phyloP scores from a whole-genome alignment of 495 filamentous ascomycete genomes.

The Annulohypoxylon bovei region DNA sequence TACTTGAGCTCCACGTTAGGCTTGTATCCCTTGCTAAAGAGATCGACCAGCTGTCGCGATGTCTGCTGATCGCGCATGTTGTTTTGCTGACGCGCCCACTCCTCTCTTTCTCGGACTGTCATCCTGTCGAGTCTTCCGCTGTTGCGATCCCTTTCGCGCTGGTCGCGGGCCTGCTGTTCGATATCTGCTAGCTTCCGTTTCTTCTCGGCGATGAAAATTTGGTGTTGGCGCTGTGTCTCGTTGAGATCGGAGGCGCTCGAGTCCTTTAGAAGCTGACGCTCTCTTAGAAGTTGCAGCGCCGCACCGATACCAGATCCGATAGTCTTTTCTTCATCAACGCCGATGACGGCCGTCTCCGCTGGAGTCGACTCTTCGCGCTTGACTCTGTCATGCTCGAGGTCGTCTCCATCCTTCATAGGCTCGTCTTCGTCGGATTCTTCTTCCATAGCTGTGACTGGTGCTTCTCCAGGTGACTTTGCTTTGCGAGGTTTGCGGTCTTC shows the following conservation, averaged over 20 bases:
- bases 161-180: slow-evolving; percentile 78
- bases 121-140: slow-evolving; percentile 85
- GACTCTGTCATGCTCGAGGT: slow-evolving; percentile 65
- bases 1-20: slow-evolving; percentile 91
- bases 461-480: slow-evolving; percentile 48
- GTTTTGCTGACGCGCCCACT: slow-evolving; percentile 87
- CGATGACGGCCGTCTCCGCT: slow-evolving; percentile 71
- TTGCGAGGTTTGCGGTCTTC: slow-evolving; percentile 67
- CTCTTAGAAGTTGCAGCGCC: slow-evolving; percentile 80
- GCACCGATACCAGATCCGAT: slow-evolving; percentile 81
- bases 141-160: slow-evolving; percentile 86
- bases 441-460: slow-evolving; percentile 58
- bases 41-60: slow-evolving; percentile 78
- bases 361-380: slow-evolving; percentile 60
- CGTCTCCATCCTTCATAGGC: slow-evolving; percentile 51
- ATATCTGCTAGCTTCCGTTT: slow-evolving; percentile 74
- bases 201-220: slow-evolving; percentile 86
- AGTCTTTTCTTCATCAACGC: slow-evolving; percentile 84
- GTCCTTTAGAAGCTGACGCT: slow-evolving; percentile 80
- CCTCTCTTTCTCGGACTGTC: slow-evolving; percentile 90
- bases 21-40: slow-evolving; percentile 88
- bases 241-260: slow-evolving; percentile 70
- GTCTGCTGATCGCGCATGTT: slow-evolving; percentile 83
- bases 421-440: slow-evolving; percentile 63
- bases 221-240: slow-evolving; percentile 74